Conservation (phyloP, 2,329 filamentous ascomycete species). For the Pyrenophora tritici-repentis region DNA sequence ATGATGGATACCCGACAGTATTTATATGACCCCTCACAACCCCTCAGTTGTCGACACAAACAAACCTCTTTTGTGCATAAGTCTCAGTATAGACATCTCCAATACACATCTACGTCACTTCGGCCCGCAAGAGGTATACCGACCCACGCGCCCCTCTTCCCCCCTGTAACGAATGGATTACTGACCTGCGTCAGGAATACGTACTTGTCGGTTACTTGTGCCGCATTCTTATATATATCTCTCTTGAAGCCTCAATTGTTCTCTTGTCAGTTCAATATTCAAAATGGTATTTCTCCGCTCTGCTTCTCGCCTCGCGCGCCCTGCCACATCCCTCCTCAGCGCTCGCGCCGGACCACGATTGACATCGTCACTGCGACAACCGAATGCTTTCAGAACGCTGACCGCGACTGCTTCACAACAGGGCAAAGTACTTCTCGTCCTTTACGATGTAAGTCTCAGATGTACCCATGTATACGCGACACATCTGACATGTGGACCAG, state of each 20-base stretch:
- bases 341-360: conserved; percentile 49
- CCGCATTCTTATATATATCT: conserved; percentile 30
- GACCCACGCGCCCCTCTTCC: conserved; percentile 26
- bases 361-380: conserved; percentile 52
- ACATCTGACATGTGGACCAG: conserved; percentile 47
- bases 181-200: conserved; percentile 38
- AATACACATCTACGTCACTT: conserved; percentile 27
- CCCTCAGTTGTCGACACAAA: conserved; percentile 24
- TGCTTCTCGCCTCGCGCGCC: conserved; percentile 62
- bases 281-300: conserved; percentile 67
- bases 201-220: conserved; percentile 22
- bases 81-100: conserved; percentile 10
- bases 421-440: conserved; percentile 93
- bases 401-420: conserved; percentile 70
- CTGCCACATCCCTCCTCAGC: conserved; percentile 58
- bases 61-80: conserved; percentile 24
- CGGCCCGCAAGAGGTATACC: conserved; percentile 34
- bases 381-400: conserved; percentile 64
- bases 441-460: conserved; percentile 76
- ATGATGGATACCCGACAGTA: conserved; percentile 22
- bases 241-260: conserved; percentile 23
- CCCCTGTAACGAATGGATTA: conserved; percentile 14
- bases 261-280: conserved; percentile 27
- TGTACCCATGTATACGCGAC: conserved; percentile 9
- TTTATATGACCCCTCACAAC: conserved; percentile 40